Evolutionary conservation across 805 yeast genomes (phyloP).

Genomic region (Teunomyces panamensis): DNA sequence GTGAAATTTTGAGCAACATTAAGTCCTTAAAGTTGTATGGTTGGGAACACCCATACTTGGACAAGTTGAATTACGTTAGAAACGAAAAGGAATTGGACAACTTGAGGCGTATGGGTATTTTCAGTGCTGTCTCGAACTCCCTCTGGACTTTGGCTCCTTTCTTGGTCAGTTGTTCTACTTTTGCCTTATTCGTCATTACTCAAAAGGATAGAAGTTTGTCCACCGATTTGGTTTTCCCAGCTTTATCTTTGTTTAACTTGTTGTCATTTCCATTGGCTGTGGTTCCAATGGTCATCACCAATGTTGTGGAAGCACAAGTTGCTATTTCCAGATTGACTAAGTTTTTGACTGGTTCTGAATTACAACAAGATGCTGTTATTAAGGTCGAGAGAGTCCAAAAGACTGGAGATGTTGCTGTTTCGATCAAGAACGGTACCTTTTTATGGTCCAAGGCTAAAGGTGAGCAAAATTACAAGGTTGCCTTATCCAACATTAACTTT

Average conservation of each 20-base stretch:
- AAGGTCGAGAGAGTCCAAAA: constrained; percentile 47
- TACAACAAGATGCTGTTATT: constrained; percentile 75
- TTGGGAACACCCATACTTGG: constrained; percentile 88
- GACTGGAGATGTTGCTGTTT: constrained; percentile 66
- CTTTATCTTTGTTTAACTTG: constrained; percentile 82
- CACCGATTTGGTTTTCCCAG: constrained; percentile 90
- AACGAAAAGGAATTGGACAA: constrained; percentile 81
- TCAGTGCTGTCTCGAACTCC: constrained; percentile 67
- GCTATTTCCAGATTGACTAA: constrained; percentile 71
- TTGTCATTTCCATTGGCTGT: constrained; percentile 89
- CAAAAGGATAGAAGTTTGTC: constrained; percentile 62
- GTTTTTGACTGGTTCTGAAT: constrained; percentile 72
- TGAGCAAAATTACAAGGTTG: constrained; percentile 54
- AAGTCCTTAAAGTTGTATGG: constrained; percentile 91
- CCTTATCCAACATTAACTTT: constrained; percentile 61
- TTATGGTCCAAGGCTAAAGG: constrained; percentile 74
- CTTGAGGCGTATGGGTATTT: constrained; percentile 68
- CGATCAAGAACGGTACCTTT: constrained; percentile 65
- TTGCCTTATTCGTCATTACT: constrained; percentile 69
- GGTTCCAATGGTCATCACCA: constrained; percentile 85
- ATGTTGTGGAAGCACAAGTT: constrained; percentile 85
- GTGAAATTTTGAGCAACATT: constrained; percentile 86
- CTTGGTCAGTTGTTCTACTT: constrained; percentile 84
- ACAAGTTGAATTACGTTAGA: constrained; percentile 74
- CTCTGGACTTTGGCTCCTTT: constrained; percentile 87